Percentiles rank a stretch among this genome's conserved stretches.
Conservation (phyloP, 306 rosid genomes). For the Cicer chorassanicum region DNA sequence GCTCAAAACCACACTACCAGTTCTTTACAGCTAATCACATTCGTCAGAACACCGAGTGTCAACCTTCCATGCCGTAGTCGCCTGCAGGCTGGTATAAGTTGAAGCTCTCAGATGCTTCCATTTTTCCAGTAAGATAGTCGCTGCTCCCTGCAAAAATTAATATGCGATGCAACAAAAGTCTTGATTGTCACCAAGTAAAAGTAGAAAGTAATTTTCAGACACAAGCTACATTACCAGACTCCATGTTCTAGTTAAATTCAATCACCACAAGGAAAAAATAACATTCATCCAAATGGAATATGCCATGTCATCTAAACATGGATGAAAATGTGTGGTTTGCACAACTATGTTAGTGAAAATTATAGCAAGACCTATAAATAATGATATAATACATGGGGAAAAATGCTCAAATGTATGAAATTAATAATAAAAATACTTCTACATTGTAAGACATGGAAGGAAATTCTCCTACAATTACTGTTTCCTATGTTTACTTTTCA, state of each 20-base stretch:
- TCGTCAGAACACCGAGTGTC: constrained; percentile 44
- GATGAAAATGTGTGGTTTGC: not conserved
- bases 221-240: constrained; percentile 10
- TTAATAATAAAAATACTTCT: not conserved
- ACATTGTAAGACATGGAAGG: not conserved
- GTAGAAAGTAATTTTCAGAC: not conserved
- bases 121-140: constrained; percentile 70
- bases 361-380: not conserved
- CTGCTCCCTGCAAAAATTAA: constrained; percentile 55
- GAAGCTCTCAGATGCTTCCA: constrained; percentile 55
- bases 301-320: constrained; percentile 1
- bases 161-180: constrained; percentile 14
- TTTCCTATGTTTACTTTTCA: too few species aligned
- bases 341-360: not conserved
- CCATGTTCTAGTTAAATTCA: constrained; percentile 10
- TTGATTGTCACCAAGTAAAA: constrained; percentile 26
- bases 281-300: constrained; percentile 27
- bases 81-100: constrained; percentile 54
- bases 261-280: not conserved
- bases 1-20: constrained; percentile 37
- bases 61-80: constrained; percentile 65
- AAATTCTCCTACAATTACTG: too few species aligned
- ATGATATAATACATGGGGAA: not conserved
- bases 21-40: constrained; percentile 50
- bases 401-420: constrained; percentile 4